phyloP scores from a whole-genome alignment of 2,329 filamentous ascomycete species.

The Endocalyx cinctus region DNA sequence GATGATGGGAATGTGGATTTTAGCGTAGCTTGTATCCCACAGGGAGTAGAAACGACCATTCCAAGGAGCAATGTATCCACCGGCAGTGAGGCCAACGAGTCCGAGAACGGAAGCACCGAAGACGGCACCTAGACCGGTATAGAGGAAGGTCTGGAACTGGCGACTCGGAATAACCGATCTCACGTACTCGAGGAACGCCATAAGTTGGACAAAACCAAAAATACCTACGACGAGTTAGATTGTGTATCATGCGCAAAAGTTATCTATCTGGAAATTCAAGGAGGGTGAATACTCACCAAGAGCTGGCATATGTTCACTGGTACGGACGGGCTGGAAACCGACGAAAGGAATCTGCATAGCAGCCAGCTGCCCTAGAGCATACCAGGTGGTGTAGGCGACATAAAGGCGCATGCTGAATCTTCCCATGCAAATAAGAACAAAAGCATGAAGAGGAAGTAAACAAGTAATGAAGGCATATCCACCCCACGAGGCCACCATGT shows the following conservation, averaged over 20 bases:
- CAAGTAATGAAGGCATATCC: conserved; percentile 99
- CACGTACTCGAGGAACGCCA: conserved; percentile 88
- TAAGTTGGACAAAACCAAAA: conserved; percentile 90
- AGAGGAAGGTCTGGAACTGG: conserved; percentile 89
- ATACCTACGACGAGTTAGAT: conserved; percentile 55
- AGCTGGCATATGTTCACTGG: conserved; percentile 97
- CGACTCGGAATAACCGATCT: conserved; percentile 83
- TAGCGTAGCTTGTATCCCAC: conserved; percentile 97
- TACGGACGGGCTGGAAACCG: conserved; percentile 91
- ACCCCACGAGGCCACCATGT: conserved; percentile 99
- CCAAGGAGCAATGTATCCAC: conserved; percentile 94
- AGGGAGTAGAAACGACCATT: conserved; percentile 98
- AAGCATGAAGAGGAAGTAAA: conserved; percentile 86
- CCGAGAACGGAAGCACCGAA: conserved; percentile 69
- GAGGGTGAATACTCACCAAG: conserved; percentile 57
- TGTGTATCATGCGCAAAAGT: neutral
- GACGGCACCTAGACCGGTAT: conserved; percentile 67
- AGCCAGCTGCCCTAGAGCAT: conserved; percentile 87
- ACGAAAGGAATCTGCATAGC: conserved; percentile 99
- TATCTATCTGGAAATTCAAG: neutral
- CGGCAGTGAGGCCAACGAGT: conserved; percentile 80
- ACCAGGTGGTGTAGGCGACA: conserved; percentile 97
- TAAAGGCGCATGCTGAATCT: conserved; percentile 91
- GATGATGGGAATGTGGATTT: conserved; percentile 99
- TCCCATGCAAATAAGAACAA: conserved; percentile 95